These are phyloP conservation scores for Colletotrichum costaricense DNA, from an alignment of 2,329 filamentous ascomycete species.

Conservation along the genomic window DNA sequence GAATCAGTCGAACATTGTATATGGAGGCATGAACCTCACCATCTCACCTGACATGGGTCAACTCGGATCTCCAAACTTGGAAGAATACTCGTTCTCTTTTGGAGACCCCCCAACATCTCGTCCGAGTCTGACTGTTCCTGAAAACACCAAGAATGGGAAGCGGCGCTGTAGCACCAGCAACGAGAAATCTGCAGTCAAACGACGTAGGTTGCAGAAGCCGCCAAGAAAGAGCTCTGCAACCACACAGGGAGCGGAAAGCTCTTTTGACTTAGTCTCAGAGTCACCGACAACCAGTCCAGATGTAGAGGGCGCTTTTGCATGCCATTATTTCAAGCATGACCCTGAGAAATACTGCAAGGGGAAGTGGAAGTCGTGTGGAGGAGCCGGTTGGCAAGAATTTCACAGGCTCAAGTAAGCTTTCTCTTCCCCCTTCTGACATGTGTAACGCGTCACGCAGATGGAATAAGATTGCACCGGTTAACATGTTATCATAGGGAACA, in stretches of 20 bases:
- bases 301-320: not conserved
- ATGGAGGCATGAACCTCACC: not conserved
- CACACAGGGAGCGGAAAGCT: not conserved
- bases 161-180: not conserved
- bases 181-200: not conserved
- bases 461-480: not conserved
- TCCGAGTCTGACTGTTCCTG: not conserved
- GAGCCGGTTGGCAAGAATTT: not conserved
- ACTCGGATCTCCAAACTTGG: not conserved
- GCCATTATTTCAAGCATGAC: slow-evolving; percentile 5
- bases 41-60: not conserved
- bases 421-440: not conserved
- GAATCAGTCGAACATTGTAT: not conserved
- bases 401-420: slow-evolving; percentile 10
- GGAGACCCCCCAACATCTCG: not conserved
- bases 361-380: not conserved
- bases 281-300: not conserved
- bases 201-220: not conserved
- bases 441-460: too few relatives aligned
- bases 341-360: not conserved
- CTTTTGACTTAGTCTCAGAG: not conserved
- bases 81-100: not conserved
- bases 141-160: not conserved
- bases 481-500: not conserved
- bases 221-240: not conserved